These are phyloP conservation scores for Citrullus colocynthis DNA, from an alignment of 306 rosid species.

Conservation along the genomic window DNA sequence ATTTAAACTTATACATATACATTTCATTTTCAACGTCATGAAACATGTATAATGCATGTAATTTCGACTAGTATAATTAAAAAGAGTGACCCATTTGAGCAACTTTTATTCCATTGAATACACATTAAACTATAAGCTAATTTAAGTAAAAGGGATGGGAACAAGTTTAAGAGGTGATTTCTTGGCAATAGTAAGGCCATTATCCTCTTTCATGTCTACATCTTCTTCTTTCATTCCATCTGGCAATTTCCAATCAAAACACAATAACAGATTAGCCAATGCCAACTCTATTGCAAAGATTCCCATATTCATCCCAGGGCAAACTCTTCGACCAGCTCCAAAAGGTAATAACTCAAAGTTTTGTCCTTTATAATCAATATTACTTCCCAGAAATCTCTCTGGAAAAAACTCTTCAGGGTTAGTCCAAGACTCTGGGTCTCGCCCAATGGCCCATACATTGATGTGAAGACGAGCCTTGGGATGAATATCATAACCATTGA, in stretches of 20 bases:
- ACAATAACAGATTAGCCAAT: background rate
- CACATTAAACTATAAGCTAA: no score
- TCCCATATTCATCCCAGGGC: conserved; percentile 1
- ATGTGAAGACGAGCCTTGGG: conserved; percentile 1
- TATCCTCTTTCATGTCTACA: background rate
- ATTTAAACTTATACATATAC: no score
- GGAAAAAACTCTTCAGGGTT: background rate
- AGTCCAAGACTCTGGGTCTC: conserved; percentile 9
- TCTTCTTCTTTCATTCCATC: background rate
- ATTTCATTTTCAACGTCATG: no score
- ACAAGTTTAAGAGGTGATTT: background rate
- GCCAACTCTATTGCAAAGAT: background rate
- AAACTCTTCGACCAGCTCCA: conserved; percentile 8
- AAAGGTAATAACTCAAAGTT: conserved; percentile 3
- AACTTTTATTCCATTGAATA: no score
- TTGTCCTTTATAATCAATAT: conserved; percentile 11
- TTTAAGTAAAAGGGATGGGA: no score
- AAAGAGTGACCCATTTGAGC: no score
- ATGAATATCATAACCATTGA: conserved; percentile 20
- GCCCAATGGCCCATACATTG: conserved; percentile 26
- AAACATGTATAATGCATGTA: no score
- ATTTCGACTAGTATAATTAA: no score
- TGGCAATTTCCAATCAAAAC: background rate
- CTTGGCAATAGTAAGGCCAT: background rate
- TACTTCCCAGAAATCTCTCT: conserved; percentile 4